These are phyloP conservation scores for Cryptosporidium canis DNA, from an alignment of 169 alveolate genomes.

Conservation along the genomic window DNA sequence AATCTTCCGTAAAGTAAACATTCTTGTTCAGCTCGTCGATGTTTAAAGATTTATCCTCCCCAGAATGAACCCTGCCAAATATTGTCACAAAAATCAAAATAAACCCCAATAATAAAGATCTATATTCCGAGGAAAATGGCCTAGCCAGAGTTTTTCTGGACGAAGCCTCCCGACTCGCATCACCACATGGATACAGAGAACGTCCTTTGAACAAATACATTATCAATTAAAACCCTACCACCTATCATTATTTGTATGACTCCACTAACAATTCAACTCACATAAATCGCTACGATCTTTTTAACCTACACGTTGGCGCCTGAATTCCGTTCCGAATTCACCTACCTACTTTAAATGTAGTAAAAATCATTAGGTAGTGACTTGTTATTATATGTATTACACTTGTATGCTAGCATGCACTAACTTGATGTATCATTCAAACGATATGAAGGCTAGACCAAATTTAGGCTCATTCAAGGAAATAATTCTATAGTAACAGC, in stretches of 20 bases:
- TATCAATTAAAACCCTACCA: background rate
- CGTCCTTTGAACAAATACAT: background rate
- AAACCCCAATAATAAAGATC: background rate
- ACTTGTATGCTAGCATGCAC: no score
- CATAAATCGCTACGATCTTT: background rate
- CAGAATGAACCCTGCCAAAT: background rate
- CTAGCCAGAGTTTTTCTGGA: background rate
- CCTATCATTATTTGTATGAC: conserved; percentile 12
- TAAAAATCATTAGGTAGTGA: background rate
- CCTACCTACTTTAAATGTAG: no score
- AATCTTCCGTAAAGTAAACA: conserved; percentile 37
- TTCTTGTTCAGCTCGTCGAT: background rate
- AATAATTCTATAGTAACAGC: no score
- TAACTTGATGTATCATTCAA: no score
- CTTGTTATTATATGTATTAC: no score
- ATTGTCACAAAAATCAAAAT: background rate
- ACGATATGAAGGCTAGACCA: no score
- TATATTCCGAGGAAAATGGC: background rate
- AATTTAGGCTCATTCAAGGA: no score
- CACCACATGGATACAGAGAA: background rate
- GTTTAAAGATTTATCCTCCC: background rate
- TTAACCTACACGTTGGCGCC: conserved; percentile 14
- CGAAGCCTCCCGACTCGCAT: background rate
- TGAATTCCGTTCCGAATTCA: background rate
- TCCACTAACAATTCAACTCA: background rate